Evolutionary conservation across 163 green algal genomes (phyloP).

Genomic region (Scenedesmus sp.): DNA sequence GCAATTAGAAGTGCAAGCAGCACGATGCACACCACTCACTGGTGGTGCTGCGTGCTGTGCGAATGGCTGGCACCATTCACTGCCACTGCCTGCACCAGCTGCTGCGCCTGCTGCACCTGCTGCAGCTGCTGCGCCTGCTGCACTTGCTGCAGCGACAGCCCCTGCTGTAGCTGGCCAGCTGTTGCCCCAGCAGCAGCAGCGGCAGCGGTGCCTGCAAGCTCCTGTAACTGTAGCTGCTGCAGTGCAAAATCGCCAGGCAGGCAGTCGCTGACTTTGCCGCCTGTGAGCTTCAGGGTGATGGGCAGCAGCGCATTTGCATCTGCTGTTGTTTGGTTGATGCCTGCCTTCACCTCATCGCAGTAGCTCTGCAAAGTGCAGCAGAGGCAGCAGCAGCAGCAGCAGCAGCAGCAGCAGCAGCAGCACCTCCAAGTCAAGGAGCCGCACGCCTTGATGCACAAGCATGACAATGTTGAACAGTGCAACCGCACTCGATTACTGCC

Average conservation of each 20-base stretch:
- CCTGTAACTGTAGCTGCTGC: neutral
- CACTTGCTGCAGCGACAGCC: neutral
- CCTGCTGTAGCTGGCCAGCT: neutral
- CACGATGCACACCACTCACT: neutral
- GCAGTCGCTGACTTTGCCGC: conserved; percentile 10
- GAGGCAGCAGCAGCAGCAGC: neutral
- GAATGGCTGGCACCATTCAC: neutral
- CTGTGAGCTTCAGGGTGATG: conserved; percentile 7
- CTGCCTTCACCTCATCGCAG: conserved; percentile 32
- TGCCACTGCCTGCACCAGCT: conserved; percentile 1
- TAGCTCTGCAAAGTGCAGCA: conserved; percentile 8
- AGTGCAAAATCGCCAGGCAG: neutral
- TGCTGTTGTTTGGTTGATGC: conserved; percentile 38
- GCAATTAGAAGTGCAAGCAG: neutral
- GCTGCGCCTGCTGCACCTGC: neutral
- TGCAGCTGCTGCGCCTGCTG: neutral
- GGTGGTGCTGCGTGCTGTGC: neutral
- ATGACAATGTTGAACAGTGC: neutral
- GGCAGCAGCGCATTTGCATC: neutral
- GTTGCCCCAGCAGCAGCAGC: neutral
- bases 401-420: neutral
- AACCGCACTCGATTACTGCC: too few relatives aligned
- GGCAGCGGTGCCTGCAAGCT: neutral
- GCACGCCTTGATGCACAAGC: neutral
- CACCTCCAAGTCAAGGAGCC: neutral